Evolutionary conservation across 75 land plant genomes (phyloP), one percentile per base, ranked within the genome.

Genomic region (Pinus tabuliformis): DNA sequence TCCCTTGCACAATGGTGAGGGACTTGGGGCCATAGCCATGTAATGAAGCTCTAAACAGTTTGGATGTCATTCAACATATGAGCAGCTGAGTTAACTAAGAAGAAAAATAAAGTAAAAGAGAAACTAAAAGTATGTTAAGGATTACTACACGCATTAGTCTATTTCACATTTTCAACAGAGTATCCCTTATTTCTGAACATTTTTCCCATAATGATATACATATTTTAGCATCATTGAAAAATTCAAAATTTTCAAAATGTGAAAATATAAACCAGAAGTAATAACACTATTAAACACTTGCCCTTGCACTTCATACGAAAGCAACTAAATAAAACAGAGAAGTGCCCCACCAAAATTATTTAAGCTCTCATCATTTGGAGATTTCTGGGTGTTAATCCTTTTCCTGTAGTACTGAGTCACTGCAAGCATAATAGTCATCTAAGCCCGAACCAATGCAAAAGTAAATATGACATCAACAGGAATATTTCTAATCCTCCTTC

Each of bases 391-490:
- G 18, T 42, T 18, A 65, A 95, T 93, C 92, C 91, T 95, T 74
- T 84, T 92, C 66, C 84, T 90, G 18, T 94, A 91, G 75, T 95
- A 96, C 72, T 95, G 96, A 20, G 26, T 26, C 26, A 26, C 0
- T 26, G 26, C 26, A 26, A 26, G 26, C 26, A 26, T 26, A 26
- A 26, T 26, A 26, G 26, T 26, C 98, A 95, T 95, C 77, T 95
- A 90, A 6, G 98, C 93, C 58, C 98, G 93, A 66, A 95, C 90
- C 39, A 95, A 60, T 24, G 92, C 81, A 58, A 96, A 95, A 28
- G 26, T 26, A 26, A 26, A 26, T 0, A 26, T 26, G 26, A n/a
- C n/a, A n/a, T 26, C 26, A 26, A 26, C 0, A 26, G 26, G 26
- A 26, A 0, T 26, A 26, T 26, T 26, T 26, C 26, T 26, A 26